Conservation (phyloP, 768 basidiomycete genomes). For the Trichaptum fuscoviolaceum region DNA sequence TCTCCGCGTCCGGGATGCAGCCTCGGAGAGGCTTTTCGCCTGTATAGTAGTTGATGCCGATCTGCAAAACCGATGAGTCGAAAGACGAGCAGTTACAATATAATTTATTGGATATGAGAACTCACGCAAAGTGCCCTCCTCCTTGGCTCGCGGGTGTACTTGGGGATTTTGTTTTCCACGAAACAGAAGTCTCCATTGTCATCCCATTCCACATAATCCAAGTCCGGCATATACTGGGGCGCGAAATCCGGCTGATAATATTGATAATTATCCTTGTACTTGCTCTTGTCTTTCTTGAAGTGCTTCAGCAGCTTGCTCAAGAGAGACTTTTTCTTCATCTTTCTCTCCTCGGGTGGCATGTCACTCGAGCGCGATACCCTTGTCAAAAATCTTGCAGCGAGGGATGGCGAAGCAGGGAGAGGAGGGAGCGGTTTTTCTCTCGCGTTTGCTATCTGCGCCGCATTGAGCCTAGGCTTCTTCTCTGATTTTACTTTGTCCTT, state of each 20-base stretch:
- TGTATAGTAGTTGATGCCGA: not conserved
- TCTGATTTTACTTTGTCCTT: not conserved
- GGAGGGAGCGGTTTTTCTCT: not conserved
- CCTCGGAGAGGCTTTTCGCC: not conserved
- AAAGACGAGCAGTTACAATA: not conserved
- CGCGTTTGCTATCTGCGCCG: not conserved
- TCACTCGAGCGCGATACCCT: not conserved
- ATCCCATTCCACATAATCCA: not conserved
- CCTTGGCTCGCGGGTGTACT: not conserved
- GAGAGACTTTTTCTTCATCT: not conserved
- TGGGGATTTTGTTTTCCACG: not conserved
- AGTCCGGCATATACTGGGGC: not conserved
- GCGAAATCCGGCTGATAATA: not conserved
- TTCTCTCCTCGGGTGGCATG: not conserved
- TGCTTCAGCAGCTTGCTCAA: not conserved
- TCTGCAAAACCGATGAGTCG: not conserved
- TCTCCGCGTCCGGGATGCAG: not conserved
- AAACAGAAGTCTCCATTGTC: not conserved
- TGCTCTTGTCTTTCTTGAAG: not conserved
- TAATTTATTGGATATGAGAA: not conserved
- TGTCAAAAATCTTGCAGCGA: not conserved
- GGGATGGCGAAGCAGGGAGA: not conserved
- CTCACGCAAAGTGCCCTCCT: not conserved
- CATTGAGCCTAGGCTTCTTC: not conserved
- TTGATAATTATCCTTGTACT: not conserved